Percentiles rank a stretch among this genome's conserved stretches.
Conservation (phyloP, 1,284 basidiomycete species). For the Malassezia vespertilionis region DNA sequence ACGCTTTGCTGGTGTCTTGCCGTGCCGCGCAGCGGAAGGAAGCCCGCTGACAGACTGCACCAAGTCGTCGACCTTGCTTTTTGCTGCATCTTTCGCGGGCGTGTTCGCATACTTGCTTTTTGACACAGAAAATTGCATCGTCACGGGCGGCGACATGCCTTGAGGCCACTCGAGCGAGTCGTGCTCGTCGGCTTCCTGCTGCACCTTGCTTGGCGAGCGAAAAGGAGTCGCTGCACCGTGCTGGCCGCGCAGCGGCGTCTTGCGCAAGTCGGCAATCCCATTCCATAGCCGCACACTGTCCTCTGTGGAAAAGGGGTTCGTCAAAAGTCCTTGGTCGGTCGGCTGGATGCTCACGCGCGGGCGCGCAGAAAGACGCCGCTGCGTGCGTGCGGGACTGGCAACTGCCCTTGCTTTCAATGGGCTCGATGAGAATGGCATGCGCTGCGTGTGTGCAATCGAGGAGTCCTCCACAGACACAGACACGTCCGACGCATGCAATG, state of each 20-base stretch:
- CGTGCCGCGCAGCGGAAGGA: neutral
- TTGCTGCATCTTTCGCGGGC: conserved; percentile 48
- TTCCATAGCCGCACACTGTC: conserved; percentile 53
- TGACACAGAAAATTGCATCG: conserved; percentile 69
- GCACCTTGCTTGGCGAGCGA: neutral
- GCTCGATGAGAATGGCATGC: conserved; percentile 12
- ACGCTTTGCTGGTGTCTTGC: neutral
- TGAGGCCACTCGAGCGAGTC: conserved; percentile 51
- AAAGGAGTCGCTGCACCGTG: no score
- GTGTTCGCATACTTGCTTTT: conserved; percentile 57
- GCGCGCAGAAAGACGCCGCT: conserved; percentile 12
- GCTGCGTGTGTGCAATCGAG: conserved; percentile 2
- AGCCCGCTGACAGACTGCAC: conserved; percentile 31
- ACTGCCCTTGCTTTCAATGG: neutral
- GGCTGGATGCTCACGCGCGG: conserved; percentile 11
- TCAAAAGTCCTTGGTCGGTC: neutral
- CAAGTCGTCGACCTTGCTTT: conserved; percentile 40
- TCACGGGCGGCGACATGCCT: conserved; percentile 75
- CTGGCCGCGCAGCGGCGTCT: conserved; percentile 51
- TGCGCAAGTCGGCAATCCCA: conserved; percentile 63
- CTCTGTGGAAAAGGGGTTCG: conserved; percentile 33
- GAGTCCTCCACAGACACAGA: conserved; percentile 17
- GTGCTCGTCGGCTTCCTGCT: conserved; percentile 19
- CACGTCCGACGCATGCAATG: conserved; percentile 7
- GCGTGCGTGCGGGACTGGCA: neutral